Conservation (phyloP, 352 stramenopile genomes). For the Blastocystis sp. region DNA sequence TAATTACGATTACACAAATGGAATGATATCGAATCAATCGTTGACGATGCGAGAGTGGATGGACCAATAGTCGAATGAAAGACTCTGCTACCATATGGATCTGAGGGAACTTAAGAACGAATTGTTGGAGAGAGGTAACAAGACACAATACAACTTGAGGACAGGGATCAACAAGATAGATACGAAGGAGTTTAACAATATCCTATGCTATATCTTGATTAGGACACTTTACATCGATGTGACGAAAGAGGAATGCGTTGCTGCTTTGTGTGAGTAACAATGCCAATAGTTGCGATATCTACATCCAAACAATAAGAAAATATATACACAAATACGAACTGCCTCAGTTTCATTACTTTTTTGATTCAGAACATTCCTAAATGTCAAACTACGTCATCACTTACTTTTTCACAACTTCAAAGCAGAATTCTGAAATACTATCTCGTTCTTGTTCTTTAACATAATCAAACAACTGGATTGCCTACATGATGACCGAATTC, state of each 20-base stretch:
- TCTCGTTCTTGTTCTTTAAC: not conserved
- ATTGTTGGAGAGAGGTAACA: not conserved
- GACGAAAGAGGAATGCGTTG: not conserved
- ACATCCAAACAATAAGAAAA: not conserved
- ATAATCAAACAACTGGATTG: not conserved
- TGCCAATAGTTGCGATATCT: conserved; percentile 14
- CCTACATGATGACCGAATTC: not conserved
- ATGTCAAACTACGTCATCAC: not conserved
- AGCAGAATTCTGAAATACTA: not conserved
- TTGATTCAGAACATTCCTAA: not conserved
- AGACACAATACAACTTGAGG: not conserved
- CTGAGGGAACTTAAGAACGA: not conserved
- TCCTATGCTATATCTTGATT: not conserved
- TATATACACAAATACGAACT: not conserved
- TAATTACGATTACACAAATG: not conserved
- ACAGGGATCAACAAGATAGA: not conserved
- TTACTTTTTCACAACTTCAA: not conserved
- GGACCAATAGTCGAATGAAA: not conserved
- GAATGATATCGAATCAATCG: not conserved
- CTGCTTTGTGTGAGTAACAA: not conserved
- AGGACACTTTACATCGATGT: conserved; percentile 5
- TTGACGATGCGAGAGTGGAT: not conserved
- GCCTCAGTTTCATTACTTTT: not conserved
- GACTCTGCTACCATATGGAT: conserved; percentile 43
- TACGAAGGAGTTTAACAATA: not conserved